Percentiles rank a stretch among this genome's conserved stretches.
Evolutionary conservation across 352 stramenopile genomes (phyloP).

Genomic region (Phytophthora aleatoria): DNA sequence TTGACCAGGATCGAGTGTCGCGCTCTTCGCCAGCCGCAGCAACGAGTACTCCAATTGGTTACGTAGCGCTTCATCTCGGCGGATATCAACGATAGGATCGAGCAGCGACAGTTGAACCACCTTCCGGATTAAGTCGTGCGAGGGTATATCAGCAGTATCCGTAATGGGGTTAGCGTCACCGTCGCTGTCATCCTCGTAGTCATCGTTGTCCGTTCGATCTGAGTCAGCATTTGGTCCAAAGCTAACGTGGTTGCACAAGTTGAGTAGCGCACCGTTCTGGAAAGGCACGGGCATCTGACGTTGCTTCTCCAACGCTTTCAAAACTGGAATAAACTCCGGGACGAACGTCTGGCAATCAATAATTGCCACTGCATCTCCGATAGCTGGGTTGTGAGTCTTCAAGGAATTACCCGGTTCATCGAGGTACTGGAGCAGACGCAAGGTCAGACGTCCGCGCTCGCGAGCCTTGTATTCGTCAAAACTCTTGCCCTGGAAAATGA

Average conservation of each 20-base stretch:
- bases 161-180: not conserved
- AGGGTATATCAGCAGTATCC: not conserved
- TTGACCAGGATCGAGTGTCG: slow-evolving; percentile 73
- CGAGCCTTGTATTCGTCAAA: slow-evolving; percentile 70
- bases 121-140: slow-evolving; percentile 30
- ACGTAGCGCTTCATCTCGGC: slow-evolving; percentile 52
- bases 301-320: slow-evolving; percentile 82
- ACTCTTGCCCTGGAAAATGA: slow-evolving; percentile 72
- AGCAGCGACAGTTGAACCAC: slow-evolving; percentile 67
- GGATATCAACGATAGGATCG: slow-evolving; percentile 83
- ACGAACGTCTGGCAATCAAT: slow-evolving; percentile 91
- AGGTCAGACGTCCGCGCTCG: slow-evolving; percentile 56
- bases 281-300: slow-evolving; percentile 76
- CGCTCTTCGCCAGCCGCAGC: slow-evolving; percentile 42
- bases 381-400: slow-evolving; percentile 48
- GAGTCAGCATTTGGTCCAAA: slow-evolving; percentile 5
- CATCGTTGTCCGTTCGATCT: slow-evolving; percentile 3
- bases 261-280: slow-evolving; percentile 71
- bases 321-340: slow-evolving; percentile 85
- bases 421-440: slow-evolving; percentile 77
- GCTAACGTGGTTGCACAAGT: slow-evolving; percentile 43
- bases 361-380: slow-evolving; percentile 67
- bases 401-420: slow-evolving; percentile 68
- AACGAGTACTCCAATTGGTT: slow-evolving; percentile 44
- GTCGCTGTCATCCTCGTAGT: not conserved